Conservation (phyloP, 352 stramenopile genomes). For the Pythium phragmitis region DNA sequence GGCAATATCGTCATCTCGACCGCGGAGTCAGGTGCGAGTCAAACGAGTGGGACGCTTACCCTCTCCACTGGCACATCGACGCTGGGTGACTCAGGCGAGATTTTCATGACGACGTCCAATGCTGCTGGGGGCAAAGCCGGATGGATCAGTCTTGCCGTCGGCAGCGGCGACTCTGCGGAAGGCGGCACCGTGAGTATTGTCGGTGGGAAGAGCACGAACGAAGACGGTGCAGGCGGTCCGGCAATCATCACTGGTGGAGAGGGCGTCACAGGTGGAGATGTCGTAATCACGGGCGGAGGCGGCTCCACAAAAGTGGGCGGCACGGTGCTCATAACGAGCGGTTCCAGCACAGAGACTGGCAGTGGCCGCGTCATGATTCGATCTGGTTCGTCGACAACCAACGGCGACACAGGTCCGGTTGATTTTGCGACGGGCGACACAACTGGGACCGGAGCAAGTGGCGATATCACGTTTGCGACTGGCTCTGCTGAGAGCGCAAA, state of each 20-base stretch:
- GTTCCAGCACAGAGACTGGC: conserved; percentile 18
- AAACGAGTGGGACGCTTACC: conserved; percentile 23
- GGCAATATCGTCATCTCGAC: conserved; percentile 31
- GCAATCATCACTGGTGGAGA: conserved; percentile 31
- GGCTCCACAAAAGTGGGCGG: conserved; percentile 24
- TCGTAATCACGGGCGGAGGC: conserved; percentile 27
- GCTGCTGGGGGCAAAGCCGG: conserved; percentile 26
- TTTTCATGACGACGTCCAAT: conserved; percentile 32
- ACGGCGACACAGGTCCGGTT: conserved; percentile 34
- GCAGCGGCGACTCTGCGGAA: conserved; percentile 21
- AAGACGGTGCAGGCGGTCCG: conserved; percentile 31
- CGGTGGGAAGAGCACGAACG: conserved; percentile 30
- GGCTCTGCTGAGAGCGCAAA: conserved; percentile 28
- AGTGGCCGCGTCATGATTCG: conserved; percentile 26
- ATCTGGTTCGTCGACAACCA: conserved; percentile 25
- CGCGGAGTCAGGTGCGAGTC: conserved; percentile 16
- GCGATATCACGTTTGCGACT: conserved; percentile 38
- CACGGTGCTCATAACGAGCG: conserved; percentile 26
- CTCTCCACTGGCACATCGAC: conserved; percentile 10
- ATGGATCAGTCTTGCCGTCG: conserved; percentile 32
- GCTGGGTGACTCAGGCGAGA: conserved; percentile 25
- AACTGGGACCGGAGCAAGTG: conserved; percentile 36
- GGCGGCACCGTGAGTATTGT: conserved; percentile 25
- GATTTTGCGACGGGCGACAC: conserved; percentile 29
- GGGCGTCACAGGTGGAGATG: conserved; percentile 29